These are phyloP conservation scores for Eucalyptus melliodora DNA, from an alignment of 345 rosid species.

Conservation along the genomic window DNA sequence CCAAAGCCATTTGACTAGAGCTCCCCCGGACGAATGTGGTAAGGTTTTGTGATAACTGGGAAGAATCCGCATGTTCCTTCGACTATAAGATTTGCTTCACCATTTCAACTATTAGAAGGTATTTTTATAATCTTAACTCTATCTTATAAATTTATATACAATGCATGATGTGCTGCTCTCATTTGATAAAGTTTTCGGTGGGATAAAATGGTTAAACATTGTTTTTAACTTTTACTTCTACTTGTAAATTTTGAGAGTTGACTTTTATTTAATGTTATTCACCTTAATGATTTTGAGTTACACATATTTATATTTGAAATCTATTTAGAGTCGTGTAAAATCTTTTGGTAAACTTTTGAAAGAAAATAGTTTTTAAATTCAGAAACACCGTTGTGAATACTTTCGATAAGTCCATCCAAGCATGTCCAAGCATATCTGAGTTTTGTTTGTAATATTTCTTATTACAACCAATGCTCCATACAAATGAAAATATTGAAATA, in stretches of 20 bases:
- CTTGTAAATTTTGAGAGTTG: not conserved
- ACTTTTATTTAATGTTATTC: not conserved
- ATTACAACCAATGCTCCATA: not conserved
- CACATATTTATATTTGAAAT: not conserved
- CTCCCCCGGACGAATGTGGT: not conserved
- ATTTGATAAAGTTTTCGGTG: not conserved
- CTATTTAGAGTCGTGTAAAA: not conserved
- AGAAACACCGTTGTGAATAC: not conserved
- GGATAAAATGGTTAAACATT: not conserved
- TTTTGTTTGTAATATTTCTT: not conserved
- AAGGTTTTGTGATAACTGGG: not conserved
- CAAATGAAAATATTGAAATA: not conserved
- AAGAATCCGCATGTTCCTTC: not conserved
- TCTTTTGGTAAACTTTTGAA: not conserved
- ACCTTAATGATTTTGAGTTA: not conserved
- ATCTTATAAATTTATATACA: not conserved
- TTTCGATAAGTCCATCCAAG: not conserved
- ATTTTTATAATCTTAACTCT: no score
- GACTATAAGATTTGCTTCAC: not conserved
- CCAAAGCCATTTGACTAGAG: not conserved
- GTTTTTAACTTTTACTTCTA: not conserved
- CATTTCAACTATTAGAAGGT: not conserved
- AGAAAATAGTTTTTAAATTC: not conserved
- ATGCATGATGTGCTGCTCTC: not conserved
- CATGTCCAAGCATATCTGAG: not conserved